phyloP scores from a whole-genome alignment of 106 monocot species.

The Iris macrosiphon region DNA sequence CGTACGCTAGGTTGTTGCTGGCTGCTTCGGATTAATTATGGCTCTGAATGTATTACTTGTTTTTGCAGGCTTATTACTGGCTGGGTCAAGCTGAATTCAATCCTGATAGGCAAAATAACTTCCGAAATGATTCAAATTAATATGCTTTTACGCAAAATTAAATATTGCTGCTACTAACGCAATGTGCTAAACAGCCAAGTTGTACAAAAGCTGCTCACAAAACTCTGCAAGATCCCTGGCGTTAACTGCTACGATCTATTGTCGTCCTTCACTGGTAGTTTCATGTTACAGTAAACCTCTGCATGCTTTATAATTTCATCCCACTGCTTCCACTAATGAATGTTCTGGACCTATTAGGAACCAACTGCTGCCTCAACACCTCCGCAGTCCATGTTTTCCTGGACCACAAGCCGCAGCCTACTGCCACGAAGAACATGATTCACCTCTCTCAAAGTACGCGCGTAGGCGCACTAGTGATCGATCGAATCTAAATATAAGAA shows the following conservation, averaged over 20 bases:
- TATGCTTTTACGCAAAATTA: neutral
- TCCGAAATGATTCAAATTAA: neutral
- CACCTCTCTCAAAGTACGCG: slow-evolving; percentile 44
- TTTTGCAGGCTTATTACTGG: neutral
- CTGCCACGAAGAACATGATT: slow-evolving; percentile 42
- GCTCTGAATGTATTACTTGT: no score
- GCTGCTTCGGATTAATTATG: no score
- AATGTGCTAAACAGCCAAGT: neutral
- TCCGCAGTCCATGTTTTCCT: slow-evolving; percentile 24
- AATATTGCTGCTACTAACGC: neutral
- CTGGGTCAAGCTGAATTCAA: neutral
- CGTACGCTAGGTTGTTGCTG: no score
- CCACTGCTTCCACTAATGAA: no score
- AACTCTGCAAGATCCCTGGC: neutral
- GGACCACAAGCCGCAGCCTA: slow-evolving; percentile 39
- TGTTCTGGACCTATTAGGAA: slow-evolving; percentile 13
- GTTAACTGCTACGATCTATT: neutral
- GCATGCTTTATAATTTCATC: no score
- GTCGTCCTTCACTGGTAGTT: neutral
- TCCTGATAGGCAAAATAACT: neutral
- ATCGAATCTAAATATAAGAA: neutral
- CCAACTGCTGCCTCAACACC: slow-evolving; percentile 55
- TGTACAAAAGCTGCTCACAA: neutral
- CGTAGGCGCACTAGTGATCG: no score
- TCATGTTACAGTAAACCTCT: neutral